Evolutionary conservation across 257 asterid species (phyloP).

Genomic region (Fraxinus anomala): DNA sequence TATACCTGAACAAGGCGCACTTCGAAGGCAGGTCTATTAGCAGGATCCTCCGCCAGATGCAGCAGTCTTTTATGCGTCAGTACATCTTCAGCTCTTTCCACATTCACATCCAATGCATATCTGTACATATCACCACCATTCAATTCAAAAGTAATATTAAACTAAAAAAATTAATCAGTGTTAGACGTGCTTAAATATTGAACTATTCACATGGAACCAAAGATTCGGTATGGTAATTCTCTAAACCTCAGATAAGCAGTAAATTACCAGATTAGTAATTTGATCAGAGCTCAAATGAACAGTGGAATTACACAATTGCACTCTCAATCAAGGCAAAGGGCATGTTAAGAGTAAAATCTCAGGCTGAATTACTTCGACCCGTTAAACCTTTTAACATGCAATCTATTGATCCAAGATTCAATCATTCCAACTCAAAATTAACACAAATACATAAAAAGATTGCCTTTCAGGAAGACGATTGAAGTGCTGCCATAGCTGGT

Average conservation of each 20-base stretch:
- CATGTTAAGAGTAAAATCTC: background rate
- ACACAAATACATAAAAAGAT: background rate
- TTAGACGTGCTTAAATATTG: background rate
- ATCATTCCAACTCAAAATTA: background rate
- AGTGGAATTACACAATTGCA: background rate
- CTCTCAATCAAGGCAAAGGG: background rate
- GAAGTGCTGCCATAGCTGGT: constrained; percentile 59
- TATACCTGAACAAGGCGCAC: constrained; percentile 56
- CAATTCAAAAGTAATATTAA: background rate
- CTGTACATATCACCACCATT: constrained; percentile 25
- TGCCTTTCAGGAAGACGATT: constrained; percentile 44
- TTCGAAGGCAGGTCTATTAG: constrained; percentile 44
- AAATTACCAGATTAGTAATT: background rate
- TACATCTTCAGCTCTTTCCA: constrained; percentile 63
- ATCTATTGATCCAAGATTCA: background rate
- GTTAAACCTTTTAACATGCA: background rate
- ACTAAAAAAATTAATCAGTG: constrained; percentile 2
- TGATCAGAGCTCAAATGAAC: background rate
- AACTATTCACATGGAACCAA: background rate
- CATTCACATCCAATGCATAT: constrained; percentile 57
- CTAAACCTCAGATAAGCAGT: background rate
- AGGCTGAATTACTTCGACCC: background rate
- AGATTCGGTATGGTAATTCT: background rate
- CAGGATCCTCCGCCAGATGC: constrained; percentile 46
- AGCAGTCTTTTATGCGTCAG: constrained; percentile 47